These are phyloP conservation scores for Fusarium nodosum DNA, from an alignment of 2,329 filamentous ascomycete species.

Conservation along the genomic window DNA sequence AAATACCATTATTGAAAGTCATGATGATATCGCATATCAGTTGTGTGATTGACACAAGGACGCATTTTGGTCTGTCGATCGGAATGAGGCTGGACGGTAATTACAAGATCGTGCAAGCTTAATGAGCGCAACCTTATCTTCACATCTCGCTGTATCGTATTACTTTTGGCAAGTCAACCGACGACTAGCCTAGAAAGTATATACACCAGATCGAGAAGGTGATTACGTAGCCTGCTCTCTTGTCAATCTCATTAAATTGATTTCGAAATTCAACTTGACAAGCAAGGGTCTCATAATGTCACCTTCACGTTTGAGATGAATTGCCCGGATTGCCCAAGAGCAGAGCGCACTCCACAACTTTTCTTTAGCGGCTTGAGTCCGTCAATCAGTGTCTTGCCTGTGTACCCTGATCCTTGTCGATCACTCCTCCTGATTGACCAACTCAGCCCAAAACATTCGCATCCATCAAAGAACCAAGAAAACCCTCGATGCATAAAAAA, in stretches of 20 bases:
- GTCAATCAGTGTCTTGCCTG: not conserved
- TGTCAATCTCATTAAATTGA: conserved; percentile 6
- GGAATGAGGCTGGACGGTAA: not conserved
- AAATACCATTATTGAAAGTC: not conserved
- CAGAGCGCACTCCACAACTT: not conserved
- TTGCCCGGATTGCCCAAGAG: conserved; percentile 9
- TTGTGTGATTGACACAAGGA: conserved; percentile 28
- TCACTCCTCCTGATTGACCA: conserved; percentile 1
- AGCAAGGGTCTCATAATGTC: conserved; percentile 22
- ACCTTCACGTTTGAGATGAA: conserved; percentile 35
- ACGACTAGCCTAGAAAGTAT: not conserved
- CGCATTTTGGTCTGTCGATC: conserved; percentile 24
- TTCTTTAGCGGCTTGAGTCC: conserved; percentile 17
- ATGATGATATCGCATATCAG: conserved; percentile 1
- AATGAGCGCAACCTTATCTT: not conserved
- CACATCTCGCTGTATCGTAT: not conserved
- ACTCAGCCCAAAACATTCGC: conserved; percentile 17
- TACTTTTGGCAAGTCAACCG: not conserved
- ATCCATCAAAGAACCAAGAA: not conserved
- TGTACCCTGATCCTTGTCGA: conserved; percentile 26
- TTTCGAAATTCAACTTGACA: not conserved
- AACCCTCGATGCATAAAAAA: conserved; percentile 12
- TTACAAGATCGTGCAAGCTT: not conserved
- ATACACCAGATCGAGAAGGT: not conserved
- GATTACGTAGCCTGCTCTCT: conserved; percentile 2